phyloP scores from a whole-genome alignment of 1,139 yeast species.

The Taphrina betulina region DNA sequence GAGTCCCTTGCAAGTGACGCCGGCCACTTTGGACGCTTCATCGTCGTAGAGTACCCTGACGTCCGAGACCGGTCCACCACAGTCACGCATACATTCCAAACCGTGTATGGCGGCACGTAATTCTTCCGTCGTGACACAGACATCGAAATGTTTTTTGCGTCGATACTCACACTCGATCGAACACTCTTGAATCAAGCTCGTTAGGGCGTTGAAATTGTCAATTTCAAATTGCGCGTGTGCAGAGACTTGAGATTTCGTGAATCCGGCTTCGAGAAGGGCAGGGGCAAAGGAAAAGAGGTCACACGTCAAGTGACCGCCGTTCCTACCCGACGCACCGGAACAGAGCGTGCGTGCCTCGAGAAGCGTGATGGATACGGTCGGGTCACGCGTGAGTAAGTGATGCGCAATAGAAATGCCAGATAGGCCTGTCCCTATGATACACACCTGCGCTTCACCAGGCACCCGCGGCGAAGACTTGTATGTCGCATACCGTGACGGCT shows the following conservation, averaged over 20 bases:
- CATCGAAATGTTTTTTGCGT: conserved; percentile 11
- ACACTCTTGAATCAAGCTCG: background rate
- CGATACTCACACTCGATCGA: conserved; percentile 6
- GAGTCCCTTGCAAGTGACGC: background rate
- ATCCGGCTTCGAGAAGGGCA: conserved; percentile 8
- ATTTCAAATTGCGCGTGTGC: conserved; percentile 11
- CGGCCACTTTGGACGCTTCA: background rate
- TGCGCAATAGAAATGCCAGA: conserved; percentile 11
- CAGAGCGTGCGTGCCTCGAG: conserved; percentile 17
- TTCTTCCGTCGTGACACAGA: background rate
- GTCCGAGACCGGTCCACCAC: conserved; percentile 2
- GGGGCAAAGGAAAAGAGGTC: conserved; percentile 17
- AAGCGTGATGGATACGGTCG: conserved; percentile 3
- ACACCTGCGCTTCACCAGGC: background rate
- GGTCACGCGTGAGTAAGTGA: conserved; percentile 3
- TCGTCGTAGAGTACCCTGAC: background rate
- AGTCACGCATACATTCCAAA: conserved; percentile 1
- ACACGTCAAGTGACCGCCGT: conserved; percentile 23
- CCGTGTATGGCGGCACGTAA: background rate
- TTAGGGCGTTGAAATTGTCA: conserved; percentile 8
- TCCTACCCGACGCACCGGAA: conserved; percentile 16
- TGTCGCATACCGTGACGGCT: conserved; percentile 4
- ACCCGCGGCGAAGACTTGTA: background rate
- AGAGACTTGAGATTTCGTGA: background rate
- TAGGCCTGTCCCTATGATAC: conserved; percentile 21